These are phyloP conservation scores for Oidiodendron maius DNA, from an alignment of 495 filamentous ascomycete genomes.

Conservation along the genomic window DNA sequence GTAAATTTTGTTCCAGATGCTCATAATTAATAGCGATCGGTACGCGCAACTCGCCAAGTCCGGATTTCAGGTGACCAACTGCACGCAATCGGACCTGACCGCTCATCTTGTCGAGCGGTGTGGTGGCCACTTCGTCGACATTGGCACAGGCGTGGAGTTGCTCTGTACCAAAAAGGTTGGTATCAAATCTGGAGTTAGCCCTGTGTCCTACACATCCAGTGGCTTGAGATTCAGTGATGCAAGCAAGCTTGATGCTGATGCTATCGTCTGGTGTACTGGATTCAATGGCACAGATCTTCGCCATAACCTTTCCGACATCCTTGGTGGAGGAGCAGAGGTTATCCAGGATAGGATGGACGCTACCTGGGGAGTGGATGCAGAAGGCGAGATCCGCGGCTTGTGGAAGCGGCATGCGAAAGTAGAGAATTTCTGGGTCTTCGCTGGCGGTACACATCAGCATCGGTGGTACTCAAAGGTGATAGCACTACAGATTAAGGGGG, in stretches of 20 bases:
- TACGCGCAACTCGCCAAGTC: slow-evolving; percentile 21
- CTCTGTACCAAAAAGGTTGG: slow-evolving; percentile 72
- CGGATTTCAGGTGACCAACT: slow-evolving; percentile 24
- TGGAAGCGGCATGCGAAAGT: slow-evolving; percentile 61
- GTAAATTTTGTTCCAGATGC: neutral
- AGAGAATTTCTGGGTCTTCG: slow-evolving; percentile 75
- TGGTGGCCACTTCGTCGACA: slow-evolving; percentile 76
- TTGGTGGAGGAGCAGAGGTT: slow-evolving; percentile 49
- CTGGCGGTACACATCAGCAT: slow-evolving; percentile 66
- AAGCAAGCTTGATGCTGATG: slow-evolving; percentile 61
- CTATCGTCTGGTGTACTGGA: slow-evolving; percentile 75
- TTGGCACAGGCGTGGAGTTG: slow-evolving; percentile 55
- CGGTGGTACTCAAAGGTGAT: slow-evolving; percentile 67
- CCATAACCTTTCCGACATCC: slow-evolving; percentile 42
- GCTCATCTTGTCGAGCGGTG: slow-evolving; percentile 68
- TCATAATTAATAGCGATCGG: slow-evolving; percentile 17
- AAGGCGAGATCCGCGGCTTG: slow-evolving; percentile 60
- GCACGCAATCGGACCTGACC: slow-evolving; percentile 46
- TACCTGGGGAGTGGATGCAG: slow-evolving; percentile 73
- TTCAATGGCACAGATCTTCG: slow-evolving; percentile 69
- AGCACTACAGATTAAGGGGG: slow-evolving; percentile 68
- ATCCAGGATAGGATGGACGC: slow-evolving; percentile 55
- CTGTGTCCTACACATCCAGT: slow-evolving; percentile 49
- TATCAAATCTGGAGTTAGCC: slow-evolving; percentile 62
- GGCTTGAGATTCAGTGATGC: slow-evolving; percentile 62